Evolutionary conservation across 345 rosid species (phyloP).

Genomic region (Citrus sinensis): DNA sequence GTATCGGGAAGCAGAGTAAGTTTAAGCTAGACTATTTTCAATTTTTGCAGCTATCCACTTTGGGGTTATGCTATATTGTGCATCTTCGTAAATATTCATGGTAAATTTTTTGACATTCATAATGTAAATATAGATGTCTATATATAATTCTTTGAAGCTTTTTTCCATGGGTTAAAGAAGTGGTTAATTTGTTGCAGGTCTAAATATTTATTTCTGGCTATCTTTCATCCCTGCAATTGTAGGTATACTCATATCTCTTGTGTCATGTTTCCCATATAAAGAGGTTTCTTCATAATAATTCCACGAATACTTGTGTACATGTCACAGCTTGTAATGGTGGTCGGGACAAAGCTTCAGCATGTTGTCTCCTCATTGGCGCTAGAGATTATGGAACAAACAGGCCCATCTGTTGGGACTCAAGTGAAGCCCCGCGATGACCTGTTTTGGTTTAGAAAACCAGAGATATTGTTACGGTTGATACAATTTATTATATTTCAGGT

Average conservation of each 20-base stretch:
- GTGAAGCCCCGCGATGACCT: slow-evolving; percentile 90
- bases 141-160: not conserved
- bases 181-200: slow-evolving; percentile 44
- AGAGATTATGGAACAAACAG: slow-evolving; percentile 69
- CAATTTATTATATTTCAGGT: slow-evolving; percentile 94
- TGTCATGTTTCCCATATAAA: not conserved
- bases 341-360: slow-evolving; percentile 89
- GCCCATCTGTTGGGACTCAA: slow-evolving; percentile 59
- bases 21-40: slow-evolving; percentile 1
- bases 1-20: not conserved
- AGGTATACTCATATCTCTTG: slow-evolving; percentile 27
- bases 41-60: slow-evolving; percentile 76
- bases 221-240: slow-evolving; percentile 93
- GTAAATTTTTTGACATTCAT: slow-evolving; percentile 30
- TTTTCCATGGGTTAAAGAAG: slow-evolving; percentile 1
- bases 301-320: slow-evolving; percentile 9
- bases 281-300: not conserved
- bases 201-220: slow-evolving; percentile 91
- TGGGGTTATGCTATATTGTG: slow-evolving; percentile 88
- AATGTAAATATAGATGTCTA: not conserved
- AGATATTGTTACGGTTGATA: slow-evolving; percentile 60
- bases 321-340: slow-evolving; percentile 79
- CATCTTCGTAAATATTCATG: slow-evolving; percentile 87
- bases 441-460: slow-evolving; percentile 96
- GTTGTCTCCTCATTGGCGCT: slow-evolving; percentile 87